Evolutionary conservation across 768 basidiomycete genomes (phyloP).

Genomic region (Trametes elegans): DNA sequence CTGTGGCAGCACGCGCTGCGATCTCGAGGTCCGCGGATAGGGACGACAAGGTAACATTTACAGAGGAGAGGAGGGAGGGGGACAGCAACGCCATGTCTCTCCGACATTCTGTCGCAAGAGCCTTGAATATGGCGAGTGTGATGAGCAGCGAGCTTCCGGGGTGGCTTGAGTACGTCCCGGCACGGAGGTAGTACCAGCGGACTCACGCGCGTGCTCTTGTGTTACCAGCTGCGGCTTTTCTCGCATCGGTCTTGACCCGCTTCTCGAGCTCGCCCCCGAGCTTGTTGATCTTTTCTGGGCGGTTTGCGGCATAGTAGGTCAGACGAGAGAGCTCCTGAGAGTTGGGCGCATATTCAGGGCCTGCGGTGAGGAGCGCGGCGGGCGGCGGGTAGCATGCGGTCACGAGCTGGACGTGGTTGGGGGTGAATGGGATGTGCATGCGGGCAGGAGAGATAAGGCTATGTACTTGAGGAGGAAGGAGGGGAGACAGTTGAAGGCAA

Average conservation of each 20-base stretch:
- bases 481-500: conserved; percentile 12
- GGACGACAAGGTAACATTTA: conserved; percentile 54
- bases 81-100: conserved; percentile 78
- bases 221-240: conserved; percentile 74
- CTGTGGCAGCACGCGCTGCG: conserved; percentile 70
- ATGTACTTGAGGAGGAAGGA: conserved; percentile 38
- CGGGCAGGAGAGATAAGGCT: conserved; percentile 30
- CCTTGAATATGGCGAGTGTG: conserved; percentile 76
- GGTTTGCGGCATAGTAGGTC: conserved; percentile 85
- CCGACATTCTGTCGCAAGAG: conserved; percentile 84
- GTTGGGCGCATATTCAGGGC: conserved; percentile 77
- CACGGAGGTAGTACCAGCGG: neutral
- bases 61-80: conserved; percentile 61
- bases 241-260: conserved; percentile 58
- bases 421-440: conserved; percentile 76
- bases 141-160: conserved; percentile 67
- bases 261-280: conserved; percentile 77
- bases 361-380: conserved; percentile 69
- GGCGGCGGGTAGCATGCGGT: conserved; percentile 84
- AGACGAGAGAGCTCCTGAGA: conserved; percentile 82
- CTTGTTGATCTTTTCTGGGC: conserved; percentile 77
- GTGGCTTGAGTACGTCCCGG: neutral
- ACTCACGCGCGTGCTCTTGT: conserved; percentile 77
- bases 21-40: conserved; percentile 72
- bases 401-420: conserved; percentile 81